Conservation (phyloP, 176 grass and related monocot genomes). For the Tuctoria greenei region DNA sequence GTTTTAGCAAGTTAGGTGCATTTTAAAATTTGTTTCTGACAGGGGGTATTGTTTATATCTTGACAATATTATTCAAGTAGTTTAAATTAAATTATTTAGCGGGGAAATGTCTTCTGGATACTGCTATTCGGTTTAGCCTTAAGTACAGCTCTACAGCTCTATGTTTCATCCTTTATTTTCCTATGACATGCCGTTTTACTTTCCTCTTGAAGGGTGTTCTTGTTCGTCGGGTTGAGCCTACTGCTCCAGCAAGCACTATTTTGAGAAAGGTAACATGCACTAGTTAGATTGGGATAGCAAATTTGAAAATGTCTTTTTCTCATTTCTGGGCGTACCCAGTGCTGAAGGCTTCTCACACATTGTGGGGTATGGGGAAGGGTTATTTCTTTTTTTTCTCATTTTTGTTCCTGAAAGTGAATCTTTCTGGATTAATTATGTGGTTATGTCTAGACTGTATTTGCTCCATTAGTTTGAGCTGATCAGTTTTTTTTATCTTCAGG, state of each 20-base stretch:
- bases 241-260: slow-evolving; percentile 75
- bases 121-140: slow-evolving; percentile 12
- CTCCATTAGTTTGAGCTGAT: slow-evolving; percentile 31
- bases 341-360: too few species aligned
- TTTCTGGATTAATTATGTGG: slow-evolving; percentile 41
- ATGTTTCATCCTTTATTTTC: slow-evolving; percentile 16
- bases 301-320: slow-evolving; percentile 5
- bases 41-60: neutral
- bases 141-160: slow-evolving; percentile 1
- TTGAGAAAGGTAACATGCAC: slow-evolving; percentile 59
- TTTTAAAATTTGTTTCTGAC: neutral
- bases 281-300: slow-evolving; percentile 25
- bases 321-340: too few species aligned
- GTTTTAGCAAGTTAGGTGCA: slow-evolving; percentile 12
- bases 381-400: slow-evolving; percentile 23
- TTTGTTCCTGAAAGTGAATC: slow-evolving; percentile 13
- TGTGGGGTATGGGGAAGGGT: too few species aligned
- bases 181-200: slow-evolving; percentile 29
- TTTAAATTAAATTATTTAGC: slow-evolving; percentile 26
- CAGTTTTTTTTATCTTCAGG: slow-evolving; percentile 56
- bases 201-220: slow-evolving; percentile 80
- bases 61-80: slow-evolving; percentile 1
- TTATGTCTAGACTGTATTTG: slow-evolving; percentile 27
- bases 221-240: slow-evolving; percentile 91
- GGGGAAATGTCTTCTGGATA: slow-evolving; percentile 4